Conservation (phyloP, 2,329 filamentous ascomycete genomes). For the Colletotrichum sp. region DNA sequence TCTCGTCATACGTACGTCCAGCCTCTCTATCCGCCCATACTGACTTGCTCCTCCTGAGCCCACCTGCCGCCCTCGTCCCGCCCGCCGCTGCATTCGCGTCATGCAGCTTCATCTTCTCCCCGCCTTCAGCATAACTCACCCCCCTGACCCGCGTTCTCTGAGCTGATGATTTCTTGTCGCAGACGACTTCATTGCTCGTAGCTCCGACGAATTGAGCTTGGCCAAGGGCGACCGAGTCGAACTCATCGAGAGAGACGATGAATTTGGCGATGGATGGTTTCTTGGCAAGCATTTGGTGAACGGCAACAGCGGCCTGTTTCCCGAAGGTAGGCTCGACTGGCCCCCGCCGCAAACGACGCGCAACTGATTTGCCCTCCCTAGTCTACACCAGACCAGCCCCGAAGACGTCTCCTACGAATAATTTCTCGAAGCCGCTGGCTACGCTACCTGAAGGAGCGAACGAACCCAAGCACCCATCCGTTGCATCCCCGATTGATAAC, state of each 20-base stretch:
- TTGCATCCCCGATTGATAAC: background rate
- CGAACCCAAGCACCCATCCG: constrained; percentile 25
- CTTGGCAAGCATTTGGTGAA: constrained; percentile 76
- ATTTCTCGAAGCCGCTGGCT: constrained; percentile 33
- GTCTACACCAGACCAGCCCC: constrained; percentile 68
- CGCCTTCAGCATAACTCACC: background rate
- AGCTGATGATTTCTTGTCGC: background rate
- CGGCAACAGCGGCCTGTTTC: constrained; percentile 79
- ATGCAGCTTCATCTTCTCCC: constrained; percentile 9
- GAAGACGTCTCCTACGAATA: constrained; percentile 39
- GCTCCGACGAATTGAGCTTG: constrained; percentile 90
- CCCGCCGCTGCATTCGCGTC: background rate
- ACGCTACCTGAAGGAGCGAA: constrained; percentile 35
- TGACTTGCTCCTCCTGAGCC: background rate
- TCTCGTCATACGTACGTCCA: constrained; percentile 72
- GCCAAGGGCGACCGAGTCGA: constrained; percentile 85
- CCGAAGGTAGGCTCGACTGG: constrained; percentile 68
- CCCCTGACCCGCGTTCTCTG: background rate
- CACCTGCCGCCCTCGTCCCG: background rate
- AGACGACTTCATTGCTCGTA: constrained; percentile 94
- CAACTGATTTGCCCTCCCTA: constrained; percentile 32
- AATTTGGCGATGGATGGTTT: constrained; percentile 90
- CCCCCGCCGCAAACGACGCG: constrained; percentile 4
- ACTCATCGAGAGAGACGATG: constrained; percentile 83
- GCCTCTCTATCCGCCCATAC: background rate